Percentiles rank a stretch among this genome's conserved stretches.
These are phyloP conservation scores for Guyanaporus albipodus DNA, from an alignment of 768 basidiomycete genomes.

Conservation along the genomic window DNA sequence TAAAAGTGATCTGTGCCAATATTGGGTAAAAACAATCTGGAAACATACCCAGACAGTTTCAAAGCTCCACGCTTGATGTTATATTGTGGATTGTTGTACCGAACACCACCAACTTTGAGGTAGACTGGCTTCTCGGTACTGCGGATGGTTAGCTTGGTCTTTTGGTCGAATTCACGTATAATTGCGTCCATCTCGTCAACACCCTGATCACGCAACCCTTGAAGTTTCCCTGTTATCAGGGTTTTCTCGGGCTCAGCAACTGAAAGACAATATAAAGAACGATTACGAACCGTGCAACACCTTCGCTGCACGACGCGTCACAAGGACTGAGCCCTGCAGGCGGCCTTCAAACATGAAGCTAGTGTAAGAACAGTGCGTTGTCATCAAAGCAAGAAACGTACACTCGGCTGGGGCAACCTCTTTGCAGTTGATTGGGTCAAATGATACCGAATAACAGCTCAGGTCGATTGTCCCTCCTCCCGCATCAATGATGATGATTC, in stretches of 20 bases:
- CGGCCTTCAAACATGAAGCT: constrained; percentile 31
- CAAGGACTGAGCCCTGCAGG: constrained; percentile 45
- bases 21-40: background rate
- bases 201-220: constrained; percentile 1
- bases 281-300: constrained; percentile 32
- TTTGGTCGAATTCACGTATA: constrained; percentile 6
- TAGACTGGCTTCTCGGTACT: background rate
- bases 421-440: constrained; percentile 23
- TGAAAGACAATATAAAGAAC: background rate
- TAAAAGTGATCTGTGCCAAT: background rate
- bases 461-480: background rate
- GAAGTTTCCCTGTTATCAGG: constrained; percentile 1
- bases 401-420: constrained; percentile 33
- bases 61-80: constrained; percentile 6
- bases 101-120: background rate
- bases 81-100: constrained; percentile 1
- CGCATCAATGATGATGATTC: background rate
- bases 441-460: constrained; percentile 6
- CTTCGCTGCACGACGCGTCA: constrained; percentile 36
- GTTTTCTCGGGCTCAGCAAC: background rate
- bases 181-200: constrained; percentile 1
- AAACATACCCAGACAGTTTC: constrained; percentile 5
- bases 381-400: background rate
- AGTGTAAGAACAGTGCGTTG: background rate
- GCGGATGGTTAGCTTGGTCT: constrained; percentile 4